A percentile compares a stretch with the other conserved stretches of the same genome.
Conservation (phyloP, 768 basidiomycete species). For the Suillus subluteus region DNA sequence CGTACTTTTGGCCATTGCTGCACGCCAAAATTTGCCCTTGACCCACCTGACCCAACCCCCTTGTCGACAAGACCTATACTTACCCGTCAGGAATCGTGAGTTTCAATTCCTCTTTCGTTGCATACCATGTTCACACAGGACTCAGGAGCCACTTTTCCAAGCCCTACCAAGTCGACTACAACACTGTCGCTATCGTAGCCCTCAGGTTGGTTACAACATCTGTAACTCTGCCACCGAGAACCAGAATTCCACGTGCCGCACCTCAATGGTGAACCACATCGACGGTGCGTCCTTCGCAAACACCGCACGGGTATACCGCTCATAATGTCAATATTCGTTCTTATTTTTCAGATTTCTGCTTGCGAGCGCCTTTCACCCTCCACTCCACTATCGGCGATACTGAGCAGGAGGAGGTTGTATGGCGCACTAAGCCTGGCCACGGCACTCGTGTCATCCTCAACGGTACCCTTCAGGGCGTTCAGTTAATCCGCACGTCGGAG, state of each 20-base stretch:
- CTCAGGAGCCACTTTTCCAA: conserved; percentile 18
- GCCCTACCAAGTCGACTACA: conserved; percentile 62
- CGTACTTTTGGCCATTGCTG: too few relatives aligned
- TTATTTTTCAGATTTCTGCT: too few relatives aligned
- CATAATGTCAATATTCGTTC: too few relatives aligned
- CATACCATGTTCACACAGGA: neutral
- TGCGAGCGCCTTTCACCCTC: too few relatives aligned
- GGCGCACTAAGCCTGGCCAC: conserved; percentile 65
- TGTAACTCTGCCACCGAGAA: conserved; percentile 72
- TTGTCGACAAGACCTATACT: too few relatives aligned
- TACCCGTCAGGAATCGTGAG: conserved; percentile 46
- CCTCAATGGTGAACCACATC: conserved; percentile 61
- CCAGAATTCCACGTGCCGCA: conserved; percentile 70
- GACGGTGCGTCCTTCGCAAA: conserved; percentile 29
- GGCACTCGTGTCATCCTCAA: conserved; percentile 74
- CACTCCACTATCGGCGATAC: conserved; percentile 15
- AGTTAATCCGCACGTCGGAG: conserved; percentile 57
- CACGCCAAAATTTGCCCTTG: too few relatives aligned
- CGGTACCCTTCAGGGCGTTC: conserved; percentile 53
- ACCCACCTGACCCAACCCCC: too few relatives aligned
- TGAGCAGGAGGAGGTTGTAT: conserved; percentile 75
- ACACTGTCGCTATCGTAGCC: conserved; percentile 53
- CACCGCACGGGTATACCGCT: neutral
- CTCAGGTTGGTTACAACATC: conserved; percentile 64
- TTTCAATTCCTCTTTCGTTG: neutral